Evolutionary conservation across 164 flowering plant genomes (phyloP).

Genomic region (Vitis rupestris): DNA sequence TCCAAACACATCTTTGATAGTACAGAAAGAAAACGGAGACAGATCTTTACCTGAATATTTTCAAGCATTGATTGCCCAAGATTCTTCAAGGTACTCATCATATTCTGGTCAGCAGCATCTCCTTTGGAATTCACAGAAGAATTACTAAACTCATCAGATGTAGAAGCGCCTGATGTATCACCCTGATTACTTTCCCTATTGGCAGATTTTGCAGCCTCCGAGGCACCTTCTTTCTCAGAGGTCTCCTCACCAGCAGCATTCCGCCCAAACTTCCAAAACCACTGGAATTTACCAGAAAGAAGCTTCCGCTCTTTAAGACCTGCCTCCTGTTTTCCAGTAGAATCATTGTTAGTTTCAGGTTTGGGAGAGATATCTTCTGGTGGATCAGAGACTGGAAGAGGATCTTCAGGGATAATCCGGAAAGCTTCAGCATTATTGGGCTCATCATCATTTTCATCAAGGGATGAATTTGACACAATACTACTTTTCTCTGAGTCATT

Average conservation of each 20-base stretch:
- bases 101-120: slow-evolving; percentile 60
- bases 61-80: slow-evolving; percentile 95
- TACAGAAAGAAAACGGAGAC: not conserved
- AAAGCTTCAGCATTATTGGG: slow-evolving; percentile 25
- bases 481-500: slow-evolving; percentile 70
- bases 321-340: slow-evolving; percentile 22
- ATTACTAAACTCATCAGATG: slow-evolving; percentile 20
- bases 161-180: slow-evolving; percentile 15
- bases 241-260: slow-evolving; percentile 44
- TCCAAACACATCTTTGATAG: not conserved
- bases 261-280: slow-evolving; percentile 88
- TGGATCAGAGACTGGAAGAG: slow-evolving; percentile 41
- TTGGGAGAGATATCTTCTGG: slow-evolving; percentile 18
- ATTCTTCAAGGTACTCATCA: slow-evolving; percentile 59
- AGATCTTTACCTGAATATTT: slow-evolving; percentile 79
- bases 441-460: slow-evolving; percentile 44
- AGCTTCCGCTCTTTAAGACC: slow-evolving; percentile 55
- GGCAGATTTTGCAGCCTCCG: slow-evolving; percentile 17
- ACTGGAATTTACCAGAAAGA: slow-evolving; percentile 63
- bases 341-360: slow-evolving; percentile 22
- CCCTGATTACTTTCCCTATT: slow-evolving; percentile 3
- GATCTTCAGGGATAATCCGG: slow-evolving; percentile 17
- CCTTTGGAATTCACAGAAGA: slow-evolving; percentile 27
- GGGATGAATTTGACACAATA: slow-evolving; percentile 51
- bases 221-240: slow-evolving; percentile 37